Evolutionary conservation across 495 filamentous ascomycete species (phyloP), one percentile per base, ranked within the genome.

Genomic region (Aspergillus asperescens): DNA sequence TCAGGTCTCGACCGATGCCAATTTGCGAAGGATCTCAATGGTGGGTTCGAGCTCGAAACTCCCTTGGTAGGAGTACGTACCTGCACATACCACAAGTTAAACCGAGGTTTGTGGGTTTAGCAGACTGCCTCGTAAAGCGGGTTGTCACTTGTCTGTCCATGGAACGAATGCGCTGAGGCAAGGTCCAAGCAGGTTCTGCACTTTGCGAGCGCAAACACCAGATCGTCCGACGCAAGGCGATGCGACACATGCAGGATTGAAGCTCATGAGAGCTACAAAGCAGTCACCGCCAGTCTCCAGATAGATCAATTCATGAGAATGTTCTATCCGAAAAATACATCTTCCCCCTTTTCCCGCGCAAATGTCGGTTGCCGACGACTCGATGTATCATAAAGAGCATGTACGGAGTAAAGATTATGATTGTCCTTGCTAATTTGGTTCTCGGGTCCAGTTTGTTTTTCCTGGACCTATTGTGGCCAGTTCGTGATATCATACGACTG

Each of bases 281-380:
- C 50, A 49, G 54, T 61, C 54, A 51, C 58, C 58, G 55, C 54
- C 31, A 48, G 55, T 54, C 58, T 51, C 54, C 31, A 48, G 55
- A 52, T 61, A 48, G 42, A 49, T 59, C 52, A 35, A 39, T 19
- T 43, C 22, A 29, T 5, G 44, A 50, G 38, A 45, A 49, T 52
- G 27, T 25, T 42, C 13, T 42, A 35, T 49, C 15, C 12, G 23
- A 24, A 15, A 43, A 24, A 8, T 6, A 19, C 24, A 3, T 15
- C 34, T 37, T 19, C 37, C n/a, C 24, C n/a, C 16, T 19, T 41
- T 41, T 41, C 20, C 13, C 5, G 42, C 9, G 27, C 42, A 20
- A 7, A 29, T 10, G n/a, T 29, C 41, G 24, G 4, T 8, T 19
- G 25, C n/a, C 1, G n/a, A 3, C 15, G 12, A 23, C 29, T 47